Evolutionary conservation across 208 protist genomes (phyloP), one percentile per base, ranked within the genome.

Genomic region (Crithidia mellificae): DNA sequence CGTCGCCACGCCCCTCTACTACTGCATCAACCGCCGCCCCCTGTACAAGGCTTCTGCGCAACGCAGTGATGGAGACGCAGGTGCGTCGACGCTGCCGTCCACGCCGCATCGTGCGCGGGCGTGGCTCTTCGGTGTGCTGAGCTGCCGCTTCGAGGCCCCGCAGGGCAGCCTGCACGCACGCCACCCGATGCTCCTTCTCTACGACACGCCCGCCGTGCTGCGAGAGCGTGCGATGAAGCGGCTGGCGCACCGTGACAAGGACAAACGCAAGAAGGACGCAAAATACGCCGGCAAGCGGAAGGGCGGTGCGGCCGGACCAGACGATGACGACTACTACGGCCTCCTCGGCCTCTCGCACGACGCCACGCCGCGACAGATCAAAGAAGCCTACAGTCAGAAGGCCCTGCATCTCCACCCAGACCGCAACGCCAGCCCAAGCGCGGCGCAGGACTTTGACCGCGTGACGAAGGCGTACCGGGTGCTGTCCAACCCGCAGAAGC

Each of bases 391-490:
- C 75, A 95, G 91, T 61, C 74, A 80, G 49, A 68, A 92, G 8
- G 92, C 83, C 15, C 64, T 97, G n/a, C 81, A 96, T 59, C 20
- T 95, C 17, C 94, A 98, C 63, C 94, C 94, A 3, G 94, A 98
- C 59, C 86, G 83, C 50, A 92, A 95, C 72, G 82, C 88, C 2
- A 84, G 68, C 56, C 86, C 83, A n/a, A 67, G 87, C 12, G 93
- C 93, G 5, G 85, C 83, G n/a, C 68, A 84, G 49, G 80, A 96
- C 56, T 98, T 98, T 63, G 86, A 97, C 34, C 50, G 74, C 17
- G 86, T 99, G 17, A 95, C 88, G 29, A 87, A 96, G 67, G 98
- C 98, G 8, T 99, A 99, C 82, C 96, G 99, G 30, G 89, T 99
- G 2, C 81, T 99, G 17, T 87, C 69, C 6, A 96, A 99, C 68